A percentile compares a stretch with the other conserved stretches of the same genome.
Conservation (phyloP, 108 stramenopile species). For the Skeletonema tropicum region DNA sequence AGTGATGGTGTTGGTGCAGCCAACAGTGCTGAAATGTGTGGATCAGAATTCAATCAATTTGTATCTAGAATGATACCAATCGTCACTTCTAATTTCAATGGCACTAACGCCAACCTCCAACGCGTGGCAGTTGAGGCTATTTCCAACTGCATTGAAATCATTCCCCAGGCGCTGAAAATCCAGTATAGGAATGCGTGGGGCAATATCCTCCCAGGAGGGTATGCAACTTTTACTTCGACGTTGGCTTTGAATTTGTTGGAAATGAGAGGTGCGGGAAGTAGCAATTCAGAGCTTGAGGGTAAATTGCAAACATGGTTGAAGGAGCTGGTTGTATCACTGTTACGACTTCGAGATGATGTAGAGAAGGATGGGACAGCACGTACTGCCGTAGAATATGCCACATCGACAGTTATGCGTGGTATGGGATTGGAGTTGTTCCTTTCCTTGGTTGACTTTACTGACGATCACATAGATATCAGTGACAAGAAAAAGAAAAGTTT, state of each 20-base stretch:
- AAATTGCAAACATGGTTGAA: conserved; percentile 44
- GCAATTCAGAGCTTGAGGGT: conserved; percentile 5
- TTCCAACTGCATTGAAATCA: conserved; percentile 26
- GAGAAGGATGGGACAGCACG: conserved; percentile 40
- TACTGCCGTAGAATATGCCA: conserved; percentile 65
- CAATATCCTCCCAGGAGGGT: conserved; percentile 38
- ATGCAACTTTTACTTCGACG: conserved; percentile 38
- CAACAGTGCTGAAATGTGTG: conserved; percentile 25
- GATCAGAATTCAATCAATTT: conserved; percentile 43
- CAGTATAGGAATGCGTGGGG: conserved; percentile 41
- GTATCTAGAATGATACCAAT: conserved; percentile 36
- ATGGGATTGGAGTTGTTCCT: conserved; percentile 73
- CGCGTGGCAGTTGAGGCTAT: conserved; percentile 30
- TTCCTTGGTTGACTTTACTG: conserved; percentile 50
- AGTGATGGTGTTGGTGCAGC: not conserved
- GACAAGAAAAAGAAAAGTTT: conserved; percentile 18
- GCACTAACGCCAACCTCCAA: conserved; percentile 14
- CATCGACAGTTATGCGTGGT: conserved; percentile 58
- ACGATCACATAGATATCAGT: conserved; percentile 22
- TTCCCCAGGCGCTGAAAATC: conserved; percentile 32
- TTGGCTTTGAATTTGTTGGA: conserved; percentile 53
- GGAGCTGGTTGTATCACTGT: conserved; percentile 33
- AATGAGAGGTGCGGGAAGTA: conserved; percentile 30
- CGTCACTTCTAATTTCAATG: conserved; percentile 12
- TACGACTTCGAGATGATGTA: conserved; percentile 43